Percentiles rank a stretch among this genome's conserved stretches.
Conservation (phyloP, 2,329 filamentous ascomycete genomes). For the Cladosporium sp. region DNA sequence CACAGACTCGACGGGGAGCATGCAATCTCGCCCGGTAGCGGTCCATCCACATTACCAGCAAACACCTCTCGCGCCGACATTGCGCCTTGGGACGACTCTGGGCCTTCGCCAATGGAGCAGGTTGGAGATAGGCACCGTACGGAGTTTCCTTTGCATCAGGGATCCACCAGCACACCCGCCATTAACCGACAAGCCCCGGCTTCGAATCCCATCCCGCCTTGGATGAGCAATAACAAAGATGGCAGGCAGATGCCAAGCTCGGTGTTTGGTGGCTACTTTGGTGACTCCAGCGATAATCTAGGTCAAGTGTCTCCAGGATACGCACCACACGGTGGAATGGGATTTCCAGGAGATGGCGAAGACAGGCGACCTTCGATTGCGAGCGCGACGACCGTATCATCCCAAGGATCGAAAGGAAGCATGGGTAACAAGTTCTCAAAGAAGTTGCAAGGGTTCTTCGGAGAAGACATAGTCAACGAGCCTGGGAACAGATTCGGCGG, state of each 20-base stretch:
- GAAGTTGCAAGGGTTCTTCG: conserved; percentile 87
- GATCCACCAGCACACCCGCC: conserved; percentile 41
- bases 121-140: conserved; percentile 35
- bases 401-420: conserved; percentile 72
- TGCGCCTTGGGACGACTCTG: conserved; percentile 49
- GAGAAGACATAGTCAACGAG: conserved; percentile 71
- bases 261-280: conserved; percentile 60
- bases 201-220: conserved; percentile 50
- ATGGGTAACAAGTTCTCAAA: conserved; percentile 69
- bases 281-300: conserved; percentile 70
- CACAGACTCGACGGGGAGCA: conserved; percentile 43
- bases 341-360: conserved; percentile 57
- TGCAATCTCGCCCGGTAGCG: conserved; percentile 39
- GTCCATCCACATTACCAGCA: conserved; percentile 35
- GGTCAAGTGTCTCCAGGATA: conserved; percentile 67
- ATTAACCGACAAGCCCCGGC: conserved; percentile 45
- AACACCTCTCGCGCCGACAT: conserved; percentile 43
- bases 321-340: conserved; percentile 51
- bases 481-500: not conserved
- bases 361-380: conserved; percentile 81
- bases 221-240: conserved; percentile 33
- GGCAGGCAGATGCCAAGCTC: conserved; percentile 37
- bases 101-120: conserved; percentile 18
- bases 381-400: conserved; percentile 82
- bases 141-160: conserved; percentile 42